Percentiles rank a stretch among this genome's conserved stretches.
These are phyloP conservation scores for Gossypium australe DNA, from an alignment of 345 rosid species.

Conservation along the genomic window DNA sequence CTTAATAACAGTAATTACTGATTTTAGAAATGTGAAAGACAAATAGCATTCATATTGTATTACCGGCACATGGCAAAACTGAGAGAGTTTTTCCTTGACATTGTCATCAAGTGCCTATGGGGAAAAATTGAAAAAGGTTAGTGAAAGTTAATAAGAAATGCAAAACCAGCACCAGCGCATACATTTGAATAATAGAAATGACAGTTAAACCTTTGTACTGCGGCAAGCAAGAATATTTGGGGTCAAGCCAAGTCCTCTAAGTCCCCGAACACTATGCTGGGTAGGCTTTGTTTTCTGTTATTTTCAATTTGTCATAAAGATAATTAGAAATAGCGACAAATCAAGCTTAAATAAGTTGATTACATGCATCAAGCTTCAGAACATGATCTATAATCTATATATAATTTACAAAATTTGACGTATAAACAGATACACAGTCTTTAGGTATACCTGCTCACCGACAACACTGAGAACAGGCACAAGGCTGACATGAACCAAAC, in stretches of 20 bases:
- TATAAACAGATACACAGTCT: background rate
- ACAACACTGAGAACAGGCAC: conserved; percentile 96
- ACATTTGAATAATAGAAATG: conserved; percentile 1
- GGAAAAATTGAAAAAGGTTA: background rate
- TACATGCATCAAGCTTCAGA: background rate
- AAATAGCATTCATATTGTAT: conserved; percentile 10
- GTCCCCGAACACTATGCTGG: conserved; percentile 90
- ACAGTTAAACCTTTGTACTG: conserved; percentile 61
- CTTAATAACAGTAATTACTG: background rate
- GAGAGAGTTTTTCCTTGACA: conserved; percentile 76
- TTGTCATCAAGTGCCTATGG: conserved; percentile 75
- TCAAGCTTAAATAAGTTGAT: background rate
- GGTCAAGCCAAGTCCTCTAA: conserved; percentile 83
- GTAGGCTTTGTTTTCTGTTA: conserved; percentile 95
- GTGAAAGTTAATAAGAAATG: conserved; percentile 9
- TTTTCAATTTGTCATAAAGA: background rate
- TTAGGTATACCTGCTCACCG: conserved; percentile 74
- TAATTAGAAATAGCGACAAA: background rate
- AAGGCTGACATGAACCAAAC: conserved; percentile 96
- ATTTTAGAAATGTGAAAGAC: background rate
- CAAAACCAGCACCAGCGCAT: background rate
- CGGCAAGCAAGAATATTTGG: conserved; percentile 97
- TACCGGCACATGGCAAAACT: conserved; percentile 97
- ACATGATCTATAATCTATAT: background rate
- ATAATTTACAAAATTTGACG: background rate